Conservation (phyloP, 352 stramenopile species). For the Phytophthora cryptogea region DNA sequence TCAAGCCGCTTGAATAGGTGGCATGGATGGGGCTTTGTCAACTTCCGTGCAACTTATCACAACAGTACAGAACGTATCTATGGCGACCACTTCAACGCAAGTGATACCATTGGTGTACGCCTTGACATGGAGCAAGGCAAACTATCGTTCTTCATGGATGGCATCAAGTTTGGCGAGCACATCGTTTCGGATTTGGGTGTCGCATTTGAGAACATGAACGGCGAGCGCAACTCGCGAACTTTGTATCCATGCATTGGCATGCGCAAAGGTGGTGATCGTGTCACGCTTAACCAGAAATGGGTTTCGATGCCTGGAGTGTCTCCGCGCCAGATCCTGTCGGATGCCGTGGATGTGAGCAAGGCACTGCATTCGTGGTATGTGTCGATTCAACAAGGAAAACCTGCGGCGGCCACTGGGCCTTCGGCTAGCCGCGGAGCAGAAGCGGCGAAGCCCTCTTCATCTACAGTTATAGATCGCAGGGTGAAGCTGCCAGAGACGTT, state of each 20-base stretch:
- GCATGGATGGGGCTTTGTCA: conserved; percentile 97
- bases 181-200: conserved; percentile 97
- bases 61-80: conserved; percentile 92
- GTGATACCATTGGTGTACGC: conserved; percentile 98
- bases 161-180: conserved; percentile 99
- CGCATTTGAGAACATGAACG: conserved; percentile 95
- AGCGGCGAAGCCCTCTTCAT: background rate
- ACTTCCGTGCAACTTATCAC: conserved; percentile 95
- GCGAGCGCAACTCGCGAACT: conserved; percentile 81
- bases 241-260: conserved; percentile 97
- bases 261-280: conserved; percentile 93
- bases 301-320: conserved; percentile 84
- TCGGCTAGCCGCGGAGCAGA: conserved; percentile 6
- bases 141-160: conserved; percentile 98
- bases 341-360: conserved; percentile 91
- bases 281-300: conserved; percentile 96
- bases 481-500: conserved; percentile 63
- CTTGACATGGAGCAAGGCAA: conserved; percentile 98
- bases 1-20: conserved; percentile 87
- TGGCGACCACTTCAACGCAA: conserved; percentile 90
- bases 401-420: conserved; percentile 11
- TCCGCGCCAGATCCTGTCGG: conserved; percentile 74
- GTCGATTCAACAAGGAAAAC: conserved; percentile 49
- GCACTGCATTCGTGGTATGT: conserved; percentile 86
- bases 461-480: conserved; percentile 2